phyloP scores from a whole-genome alignment of 1,284 basidiomycete species.

The Moesziomyces aphidis region DNA sequence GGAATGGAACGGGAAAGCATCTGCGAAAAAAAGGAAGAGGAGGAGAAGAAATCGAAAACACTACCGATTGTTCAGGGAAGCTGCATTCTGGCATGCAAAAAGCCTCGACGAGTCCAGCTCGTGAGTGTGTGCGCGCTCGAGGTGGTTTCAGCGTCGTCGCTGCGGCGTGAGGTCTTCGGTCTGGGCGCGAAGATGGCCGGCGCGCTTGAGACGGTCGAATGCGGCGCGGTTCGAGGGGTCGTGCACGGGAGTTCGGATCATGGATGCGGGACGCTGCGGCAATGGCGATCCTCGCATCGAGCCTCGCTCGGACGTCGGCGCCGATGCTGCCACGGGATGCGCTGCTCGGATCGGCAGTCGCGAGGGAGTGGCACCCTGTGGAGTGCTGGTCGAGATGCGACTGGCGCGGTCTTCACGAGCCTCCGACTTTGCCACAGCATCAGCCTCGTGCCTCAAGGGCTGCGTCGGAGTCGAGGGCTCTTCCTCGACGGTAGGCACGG shows the following conservation, averaged over 20 bases:
- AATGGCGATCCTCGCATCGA: slow-evolving; percentile 22
- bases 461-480: slow-evolving; percentile 22
- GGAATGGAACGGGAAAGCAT: slow-evolving; percentile 3
- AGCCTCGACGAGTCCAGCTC: slow-evolving; percentile 15
- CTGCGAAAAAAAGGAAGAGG: slow-evolving; percentile 1
- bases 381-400: slow-evolving; percentile 16
- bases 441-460: background rate
- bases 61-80: background rate
- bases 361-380: slow-evolving; percentile 26
- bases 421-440: background rate
- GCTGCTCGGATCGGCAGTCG: slow-evolving; percentile 29
- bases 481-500: slow-evolving; percentile 31
- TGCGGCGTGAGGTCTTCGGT: slow-evolving; percentile 40
- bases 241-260: slow-evolving; percentile 36
- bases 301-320: slow-evolving; percentile 16
- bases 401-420: slow-evolving; percentile 14
- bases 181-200: slow-evolving; percentile 43
- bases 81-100: background rate
- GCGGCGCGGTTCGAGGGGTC: slow-evolving; percentile 37
- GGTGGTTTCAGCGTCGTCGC: slow-evolving; percentile 24
- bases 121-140: background rate
- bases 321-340: slow-evolving; percentile 11
- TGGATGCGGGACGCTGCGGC: slow-evolving; percentile 24
- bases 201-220: slow-evolving; percentile 45
- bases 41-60: background rate